A percentile compares a stretch with the other conserved stretches of the same genome.
phyloP scores from a whole-genome alignment of 1,284 basidiomycete species.

The Sanguinoderma infundibulare region DNA sequence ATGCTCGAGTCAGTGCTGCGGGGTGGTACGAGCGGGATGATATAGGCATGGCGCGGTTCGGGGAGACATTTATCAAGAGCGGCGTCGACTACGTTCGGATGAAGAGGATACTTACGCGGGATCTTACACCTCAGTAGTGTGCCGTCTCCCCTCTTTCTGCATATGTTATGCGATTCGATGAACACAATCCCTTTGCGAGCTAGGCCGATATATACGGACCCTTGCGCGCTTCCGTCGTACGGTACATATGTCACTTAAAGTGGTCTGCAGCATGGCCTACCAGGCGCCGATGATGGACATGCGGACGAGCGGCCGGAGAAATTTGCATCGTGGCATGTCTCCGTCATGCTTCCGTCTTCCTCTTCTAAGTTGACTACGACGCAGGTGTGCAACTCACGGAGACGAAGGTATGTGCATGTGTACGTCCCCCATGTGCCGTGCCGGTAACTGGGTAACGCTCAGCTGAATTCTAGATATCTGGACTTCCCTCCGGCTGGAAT shows the following conservation, averaged over 20 bases:
- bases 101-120: constrained; percentile 23
- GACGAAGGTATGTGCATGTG: not conserved
- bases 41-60: constrained; percentile 53
- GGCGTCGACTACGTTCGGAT: constrained; percentile 58
- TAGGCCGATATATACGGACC: too few relatives aligned
- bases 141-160: too few relatives aligned
- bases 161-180: too few relatives aligned
- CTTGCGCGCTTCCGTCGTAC: too few relatives aligned
- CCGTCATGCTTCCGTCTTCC: not conserved
- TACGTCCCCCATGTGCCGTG: too few relatives aligned
- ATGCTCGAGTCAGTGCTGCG: constrained; percentile 50
- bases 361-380: not conserved
- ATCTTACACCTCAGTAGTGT: too few relatives aligned
- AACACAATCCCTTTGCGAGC: too few relatives aligned
- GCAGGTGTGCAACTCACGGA: not conserved
- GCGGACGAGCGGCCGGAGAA: not conserved
- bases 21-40: constrained; percentile 61
- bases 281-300: too few relatives aligned
- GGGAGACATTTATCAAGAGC: constrained; percentile 55
- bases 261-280: too few relatives aligned
- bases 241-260: too few relatives aligned
- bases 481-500: not conserved
- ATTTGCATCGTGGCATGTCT: constrained; percentile 2
- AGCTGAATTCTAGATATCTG: not conserved
- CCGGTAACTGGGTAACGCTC: not conserved